Conservation (phyloP, 495 filamentous ascomycete species). For the Hyaloscypha hepaticicola region DNA sequence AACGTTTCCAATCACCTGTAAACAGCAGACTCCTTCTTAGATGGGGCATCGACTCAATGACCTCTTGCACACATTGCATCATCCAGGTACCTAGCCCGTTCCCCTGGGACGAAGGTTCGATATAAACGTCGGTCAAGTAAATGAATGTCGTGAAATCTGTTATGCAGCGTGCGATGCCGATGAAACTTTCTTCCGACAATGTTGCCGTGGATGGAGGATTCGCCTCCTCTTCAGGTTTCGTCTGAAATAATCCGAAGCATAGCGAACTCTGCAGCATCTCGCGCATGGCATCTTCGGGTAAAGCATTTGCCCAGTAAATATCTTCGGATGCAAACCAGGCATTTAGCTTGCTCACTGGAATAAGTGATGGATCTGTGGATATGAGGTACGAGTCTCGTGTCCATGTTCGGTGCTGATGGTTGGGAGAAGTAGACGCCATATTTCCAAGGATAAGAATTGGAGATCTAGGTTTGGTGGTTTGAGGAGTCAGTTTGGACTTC, state of each 20-base stretch:
- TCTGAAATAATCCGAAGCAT: conserved; percentile 53
- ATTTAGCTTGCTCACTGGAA: conserved; percentile 50
- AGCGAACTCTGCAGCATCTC: conserved; percentile 51
- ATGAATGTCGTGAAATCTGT: conserved; percentile 65
- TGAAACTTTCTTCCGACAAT: conserved; percentile 10
- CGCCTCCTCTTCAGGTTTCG: conserved; percentile 29
- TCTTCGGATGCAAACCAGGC: conserved; percentile 49
- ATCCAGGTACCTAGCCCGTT: conserved; percentile 63
- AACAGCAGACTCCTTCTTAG: conserved; percentile 55
- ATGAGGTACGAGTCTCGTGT: conserved; percentile 34
- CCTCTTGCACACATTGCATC: conserved; percentile 56
- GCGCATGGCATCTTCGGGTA: conserved; percentile 39
- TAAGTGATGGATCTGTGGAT: conserved; percentile 49
- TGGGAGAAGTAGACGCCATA: background rate
- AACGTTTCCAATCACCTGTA: conserved; percentile 33
- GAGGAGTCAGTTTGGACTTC: too few relatives aligned
- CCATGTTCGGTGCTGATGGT: conserved; percentile 16
- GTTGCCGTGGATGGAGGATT: conserved; percentile 27
- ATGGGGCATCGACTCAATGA: conserved; percentile 51
- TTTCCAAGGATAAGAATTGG: too few relatives aligned
- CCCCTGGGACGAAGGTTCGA: conserved; percentile 53
- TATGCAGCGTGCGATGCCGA: conserved; percentile 62
- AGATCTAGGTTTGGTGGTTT: too few relatives aligned
- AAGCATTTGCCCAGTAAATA: conserved; percentile 54
- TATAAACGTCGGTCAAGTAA: conserved; percentile 71